A percentile compares a stretch with the other conserved stretches of the same genome.
These are phyloP conservation scores for Corylus avellana DNA, from an alignment of 306 rosid species.

Conservation along the genomic window DNA sequence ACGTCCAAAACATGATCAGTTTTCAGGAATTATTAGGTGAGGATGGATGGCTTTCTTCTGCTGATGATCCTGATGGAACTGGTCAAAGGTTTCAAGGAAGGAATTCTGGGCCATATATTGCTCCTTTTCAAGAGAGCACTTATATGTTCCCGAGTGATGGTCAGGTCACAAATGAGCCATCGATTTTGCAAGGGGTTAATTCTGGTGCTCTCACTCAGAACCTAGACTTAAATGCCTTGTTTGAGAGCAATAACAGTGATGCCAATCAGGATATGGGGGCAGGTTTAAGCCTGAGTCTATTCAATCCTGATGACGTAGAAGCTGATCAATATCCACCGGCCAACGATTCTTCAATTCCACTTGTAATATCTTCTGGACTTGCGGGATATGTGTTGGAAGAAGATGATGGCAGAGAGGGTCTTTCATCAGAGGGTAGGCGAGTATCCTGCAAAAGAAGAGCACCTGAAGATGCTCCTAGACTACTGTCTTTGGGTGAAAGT, in stretches of 20 bases:
- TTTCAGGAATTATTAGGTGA: constrained; percentile 3
- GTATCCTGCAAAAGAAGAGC: constrained; percentile 19
- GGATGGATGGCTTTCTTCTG: neutral
- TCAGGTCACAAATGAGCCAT: neutral
- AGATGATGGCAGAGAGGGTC: constrained; percentile 1
- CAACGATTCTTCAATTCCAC: neutral
- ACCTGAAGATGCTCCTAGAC: constrained; percentile 13
- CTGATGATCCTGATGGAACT: neutral
- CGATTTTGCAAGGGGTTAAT: neutral
- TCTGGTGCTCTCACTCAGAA: neutral
- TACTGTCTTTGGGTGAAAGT: constrained; percentile 23
- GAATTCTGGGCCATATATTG: neutral
- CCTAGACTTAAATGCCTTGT: constrained; percentile 3
- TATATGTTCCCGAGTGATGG: neutral
- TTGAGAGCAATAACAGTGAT: neutral
- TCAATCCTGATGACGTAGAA: neutral
- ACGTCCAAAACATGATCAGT: neutral
- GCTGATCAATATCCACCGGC: constrained; percentile 2
- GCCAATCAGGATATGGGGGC: neutral
- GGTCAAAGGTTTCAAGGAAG: constrained; percentile 5
- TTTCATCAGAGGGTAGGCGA: neutral
- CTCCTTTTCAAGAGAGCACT: constrained; percentile 3
- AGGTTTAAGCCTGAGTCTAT: constrained; percentile 6
- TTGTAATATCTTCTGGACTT: neutral
- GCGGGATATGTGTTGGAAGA: neutral